Base-by-base conservation (phyloP, 371 early-diverging fungal species). In the Mucor mucedo region DNA sequence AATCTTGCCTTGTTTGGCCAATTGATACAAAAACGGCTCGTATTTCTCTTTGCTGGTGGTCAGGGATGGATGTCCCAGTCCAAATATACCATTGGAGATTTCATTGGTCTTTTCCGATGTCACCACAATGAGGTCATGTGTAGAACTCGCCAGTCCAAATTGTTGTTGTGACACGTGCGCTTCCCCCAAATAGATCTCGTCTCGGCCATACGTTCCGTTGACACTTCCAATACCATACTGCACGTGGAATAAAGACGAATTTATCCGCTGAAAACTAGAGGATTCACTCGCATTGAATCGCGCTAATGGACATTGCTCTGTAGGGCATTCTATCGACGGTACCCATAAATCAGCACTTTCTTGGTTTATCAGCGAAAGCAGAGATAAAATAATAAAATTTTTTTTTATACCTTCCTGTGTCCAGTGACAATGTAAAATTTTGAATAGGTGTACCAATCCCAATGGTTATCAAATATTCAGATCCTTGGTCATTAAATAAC, bases 131-230 rank as follows among this genome's bases (percentile, higher is more conserved):
- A 65, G 53, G 8, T 67, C 52, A 10, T 38, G 39, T 44, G 76
- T 69, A 4, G 58, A 54, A 30, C 42, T 62, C 5, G 75, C 71
- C 21, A 77, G 41, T 1, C 79, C 82, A 62, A 82, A 68, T 28
- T 45, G 50, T 60, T 75, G 73, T 4, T 74, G 56, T 2, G 56
- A 32, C 3, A 74, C 63, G 21, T 74, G 72, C 9, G 66, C 71
- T 2, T 56, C n/a, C 21, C 70, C 62, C 41, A 76, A 28, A 10
- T 33, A 27, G 1, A 69, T 68, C n/a, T 48, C 56, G 38, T 76
- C 76, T 42, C 30, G 60, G 11, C 52, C 76, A 61, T 67, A 70
- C 1, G 54, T 41, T 5, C 76, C 72, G 30, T 57, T 33, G 13
- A 65, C 72, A 40, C 48, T 41, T 40, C 76, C 76, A 32, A 65